A percentile compares a stretch with the other conserved stretches of the same genome.
Conservation (phyloP, 1,139 yeast species). For the Saccharomycopsis hybrid region DNA sequence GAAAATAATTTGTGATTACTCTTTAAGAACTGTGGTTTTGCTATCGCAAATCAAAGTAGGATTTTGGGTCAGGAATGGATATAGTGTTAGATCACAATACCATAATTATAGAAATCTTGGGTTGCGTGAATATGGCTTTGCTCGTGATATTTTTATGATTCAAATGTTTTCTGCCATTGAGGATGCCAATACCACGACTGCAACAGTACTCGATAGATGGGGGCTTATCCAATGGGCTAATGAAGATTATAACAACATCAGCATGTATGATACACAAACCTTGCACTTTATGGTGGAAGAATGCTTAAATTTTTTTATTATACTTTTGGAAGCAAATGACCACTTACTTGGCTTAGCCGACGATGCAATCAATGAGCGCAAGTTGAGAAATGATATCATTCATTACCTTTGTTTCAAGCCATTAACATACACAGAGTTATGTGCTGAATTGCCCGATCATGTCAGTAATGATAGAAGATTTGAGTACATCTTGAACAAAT, state of each 20-base stretch:
- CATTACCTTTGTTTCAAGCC: slow-evolving; percentile 76
- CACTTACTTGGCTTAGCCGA: slow-evolving; percentile 48
- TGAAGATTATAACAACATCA: slow-evolving; percentile 34
- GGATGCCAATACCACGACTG: slow-evolving; percentile 35
- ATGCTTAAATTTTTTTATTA: slow-evolving; percentile 63
- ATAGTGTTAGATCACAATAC: slow-evolving; percentile 70
- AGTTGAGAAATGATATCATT: slow-evolving; percentile 63
- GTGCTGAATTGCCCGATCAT: slow-evolving; percentile 69
- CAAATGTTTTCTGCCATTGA: slow-evolving; percentile 61
- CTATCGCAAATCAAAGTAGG: slow-evolving; percentile 76
- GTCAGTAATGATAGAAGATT: slow-evolving; percentile 66
- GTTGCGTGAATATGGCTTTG: slow-evolving; percentile 74
- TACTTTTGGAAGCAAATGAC: slow-evolving; percentile 61
- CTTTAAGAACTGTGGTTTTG: slow-evolving; percentile 68
- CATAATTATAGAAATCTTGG: slow-evolving; percentile 78
- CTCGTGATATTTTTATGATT: slow-evolving; percentile 66
- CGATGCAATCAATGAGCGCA: slow-evolving; percentile 43
- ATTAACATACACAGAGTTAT: slow-evolving; percentile 63
- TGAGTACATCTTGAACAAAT: slow-evolving; percentile 55
- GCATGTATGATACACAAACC: slow-evolving; percentile 37
- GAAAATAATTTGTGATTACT: slow-evolving; percentile 43
- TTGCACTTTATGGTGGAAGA: slow-evolving; percentile 69
- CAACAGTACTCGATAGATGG: slow-evolving; percentile 67
- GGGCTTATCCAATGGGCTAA: slow-evolving; percentile 44
- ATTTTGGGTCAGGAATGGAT: slow-evolving; percentile 87